Base-by-base conservation (phyloP, 176 grass and related monocot species). In the Eleusine coracana region DNA sequence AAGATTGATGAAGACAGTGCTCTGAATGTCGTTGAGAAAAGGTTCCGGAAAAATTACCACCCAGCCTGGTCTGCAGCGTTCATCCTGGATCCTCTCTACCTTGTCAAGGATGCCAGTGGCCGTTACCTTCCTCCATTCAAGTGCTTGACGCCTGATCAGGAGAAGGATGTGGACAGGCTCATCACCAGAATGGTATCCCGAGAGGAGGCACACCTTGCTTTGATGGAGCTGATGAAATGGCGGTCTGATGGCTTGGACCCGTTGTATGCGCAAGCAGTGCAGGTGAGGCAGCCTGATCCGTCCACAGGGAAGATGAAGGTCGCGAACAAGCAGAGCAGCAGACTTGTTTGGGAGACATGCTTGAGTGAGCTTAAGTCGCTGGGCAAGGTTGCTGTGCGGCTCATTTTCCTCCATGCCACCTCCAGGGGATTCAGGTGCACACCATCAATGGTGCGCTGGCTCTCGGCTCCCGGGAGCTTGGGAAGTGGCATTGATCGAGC, bases 151-250 rank as follows among this genome's bases (percentile, higher is more conserved):
- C 86, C 89, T 2, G 94, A 97, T 38, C 94, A 97, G 77, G 88
- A 97, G 75, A 97, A 91, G 86, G 94, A 97, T 65, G 94, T 97
- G 2, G 94, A 93, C 78, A 78, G 83, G 82, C 86, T 97, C 20
- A 97, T 97, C 56, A 97, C 94, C 20, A 62, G 94, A 7, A 89
- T 97, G 91, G 94, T 93, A 13, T 91, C 88, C 29, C 84, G 77
- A 40, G 94, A 97, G 56, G 94, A 97, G 78, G 94, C 94, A 5
- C 94, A 97, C 74, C 82, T 97, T 83, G 91, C 79, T 1, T 66
- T 97, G 50, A 97, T 97, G 94, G 94, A 97, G 84, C 86, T 97
- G 36, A 97, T 97, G 94, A 97, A 97, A 80, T 97, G 94, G 94
- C 74, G 94, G 64, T 73, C 94, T 0, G 91, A 97, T 23, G 94